These are phyloP conservation scores for Yamadazyma sp. DNA, from an alignment of 805 yeast genomes.

Conservation along the genomic window DNA sequence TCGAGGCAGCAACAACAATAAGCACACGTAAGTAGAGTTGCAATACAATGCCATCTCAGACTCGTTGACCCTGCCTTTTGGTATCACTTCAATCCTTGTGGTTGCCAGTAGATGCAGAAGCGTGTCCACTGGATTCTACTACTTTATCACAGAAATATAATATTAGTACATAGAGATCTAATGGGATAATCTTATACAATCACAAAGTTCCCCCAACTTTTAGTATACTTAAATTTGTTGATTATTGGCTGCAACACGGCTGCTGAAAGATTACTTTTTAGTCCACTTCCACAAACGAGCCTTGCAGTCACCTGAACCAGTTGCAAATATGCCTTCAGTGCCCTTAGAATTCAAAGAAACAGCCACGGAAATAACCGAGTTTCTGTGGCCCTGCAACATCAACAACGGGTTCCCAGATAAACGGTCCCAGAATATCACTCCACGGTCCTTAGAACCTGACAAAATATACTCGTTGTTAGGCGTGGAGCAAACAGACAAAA, in stretches of 20 bases:
- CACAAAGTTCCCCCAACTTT: too few species aligned
- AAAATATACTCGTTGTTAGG: slow-evolving; percentile 89
- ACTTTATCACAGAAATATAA: slow-evolving; percentile 4
- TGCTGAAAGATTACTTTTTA: slow-evolving; percentile 30
- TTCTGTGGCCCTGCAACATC: slow-evolving; percentile 96
- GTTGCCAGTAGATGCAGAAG: too few species aligned
- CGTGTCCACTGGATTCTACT: background rate
- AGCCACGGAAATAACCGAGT: slow-evolving; percentile 91
- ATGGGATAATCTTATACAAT: background rate
- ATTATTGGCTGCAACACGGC: background rate
- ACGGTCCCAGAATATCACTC: slow-evolving; percentile 96
- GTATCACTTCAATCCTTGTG: too few species aligned
- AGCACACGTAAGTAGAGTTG: too few species aligned
- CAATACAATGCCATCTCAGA: too few species aligned
- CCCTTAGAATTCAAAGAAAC: slow-evolving; percentile 79
- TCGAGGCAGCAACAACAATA: too few species aligned
- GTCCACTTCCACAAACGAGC: slow-evolving; percentile 96
- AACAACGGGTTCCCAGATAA: slow-evolving; percentile 85
- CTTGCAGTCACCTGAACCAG: slow-evolving; percentile 96
- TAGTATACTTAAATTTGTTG: too few species aligned
- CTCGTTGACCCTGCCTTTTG: too few species aligned
- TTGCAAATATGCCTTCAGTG: slow-evolving; percentile 84
- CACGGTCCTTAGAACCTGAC: slow-evolving; percentile 95
- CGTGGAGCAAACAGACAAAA: slow-evolving; percentile 88
- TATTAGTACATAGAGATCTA: slow-evolving; percentile 7